Percentiles rank a stretch among this genome's conserved stretches.
phyloP scores from a whole-genome alignment of 2,329 filamentous ascomycete species.

The Xylaria sp. region DNA sequence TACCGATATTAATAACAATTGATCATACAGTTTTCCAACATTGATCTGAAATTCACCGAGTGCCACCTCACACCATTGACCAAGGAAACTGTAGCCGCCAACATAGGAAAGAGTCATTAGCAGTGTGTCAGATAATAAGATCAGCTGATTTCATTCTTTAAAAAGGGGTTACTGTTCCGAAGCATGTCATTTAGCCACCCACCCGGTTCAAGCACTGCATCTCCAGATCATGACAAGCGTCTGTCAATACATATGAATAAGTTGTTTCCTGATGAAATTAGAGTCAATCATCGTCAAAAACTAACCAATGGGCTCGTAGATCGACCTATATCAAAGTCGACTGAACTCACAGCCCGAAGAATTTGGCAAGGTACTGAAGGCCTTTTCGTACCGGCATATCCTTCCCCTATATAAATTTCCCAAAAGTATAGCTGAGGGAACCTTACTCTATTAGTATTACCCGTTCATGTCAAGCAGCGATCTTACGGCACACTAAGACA shows the following conservation, averaged over 20 bases:
- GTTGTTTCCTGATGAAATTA: not conserved
- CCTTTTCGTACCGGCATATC: slow-evolving; percentile 28
- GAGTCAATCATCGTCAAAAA: not conserved
- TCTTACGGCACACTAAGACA: not conserved
- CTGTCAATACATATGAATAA: not conserved
- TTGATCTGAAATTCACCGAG: not conserved
- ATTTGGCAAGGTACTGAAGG: slow-evolving; percentile 22
- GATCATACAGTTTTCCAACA: not conserved
- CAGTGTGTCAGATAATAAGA: not conserved
- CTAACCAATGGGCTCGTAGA: not conserved
- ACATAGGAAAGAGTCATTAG: not conserved
- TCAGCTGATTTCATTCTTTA: not conserved
- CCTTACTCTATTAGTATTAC: slow-evolving; percentile 7
- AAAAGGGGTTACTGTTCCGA: not conserved
- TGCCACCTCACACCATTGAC: not conserved
- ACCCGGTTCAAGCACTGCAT: not conserved
- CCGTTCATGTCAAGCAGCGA: not conserved
- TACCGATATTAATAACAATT: not conserved
- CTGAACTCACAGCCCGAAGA: not conserved
- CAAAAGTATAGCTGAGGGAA: not conserved
- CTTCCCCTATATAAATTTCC: slow-evolving; percentile 4
- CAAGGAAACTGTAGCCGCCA: not conserved
- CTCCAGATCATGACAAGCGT: not conserved
- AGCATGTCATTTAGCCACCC: not conserved
- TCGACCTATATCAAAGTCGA: not conserved